phyloP scores from a whole-genome alignment of 1,139 yeast species.

The Eremothecium sinecaudum region DNA sequence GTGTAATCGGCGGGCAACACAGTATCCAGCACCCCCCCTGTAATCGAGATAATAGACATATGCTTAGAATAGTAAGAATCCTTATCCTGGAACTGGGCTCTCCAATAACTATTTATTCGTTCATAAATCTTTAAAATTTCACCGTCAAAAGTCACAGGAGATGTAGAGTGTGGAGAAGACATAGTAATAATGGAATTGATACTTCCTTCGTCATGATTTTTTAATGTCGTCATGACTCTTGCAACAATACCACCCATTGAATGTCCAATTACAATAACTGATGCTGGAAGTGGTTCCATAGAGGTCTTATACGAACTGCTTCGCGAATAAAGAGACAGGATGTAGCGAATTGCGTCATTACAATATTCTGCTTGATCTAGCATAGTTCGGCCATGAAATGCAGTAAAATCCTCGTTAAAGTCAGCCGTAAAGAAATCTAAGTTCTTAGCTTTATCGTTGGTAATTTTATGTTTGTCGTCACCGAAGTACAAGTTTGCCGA shows the following conservation, averaged over 20 bases:
- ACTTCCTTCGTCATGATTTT: slow-evolving; percentile 62
- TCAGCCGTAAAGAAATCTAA: slow-evolving; percentile 84
- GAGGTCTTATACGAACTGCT: slow-evolving; percentile 14
- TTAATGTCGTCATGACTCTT: slow-evolving; percentile 66
- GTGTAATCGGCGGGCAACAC: slow-evolving; percentile 93
- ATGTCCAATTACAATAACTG: slow-evolving; percentile 80
- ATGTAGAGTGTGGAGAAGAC: slow-evolving; percentile 87
- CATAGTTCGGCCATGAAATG: slow-evolving; percentile 89
- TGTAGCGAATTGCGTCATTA: slow-evolving; percentile 77
- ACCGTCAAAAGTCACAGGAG: slow-evolving; percentile 94
- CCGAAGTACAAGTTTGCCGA: slow-evolving; percentile 42
- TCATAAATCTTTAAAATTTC: slow-evolving; percentile 70
- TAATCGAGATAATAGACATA: slow-evolving; percentile 60
- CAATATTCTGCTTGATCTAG: slow-evolving; percentile 89
- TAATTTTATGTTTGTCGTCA: slow-evolving; percentile 29
- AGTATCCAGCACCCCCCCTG: slow-evolving; percentile 82
- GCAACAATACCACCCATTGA: slow-evolving; percentile 98
- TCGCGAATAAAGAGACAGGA: slow-evolving; percentile 52
- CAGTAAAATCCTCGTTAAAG: slow-evolving; percentile 92
- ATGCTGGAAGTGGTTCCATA: slow-evolving; percentile 38
- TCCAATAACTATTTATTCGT: slow-evolving; percentile 74
- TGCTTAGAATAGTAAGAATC: slow-evolving; percentile 31
- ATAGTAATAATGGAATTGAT: slow-evolving; percentile 79
- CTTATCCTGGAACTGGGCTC: slow-evolving; percentile 40
- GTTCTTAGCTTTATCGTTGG: slow-evolving; percentile 34